These are phyloP conservation scores for Tetratostichococcus sp. DNA, from an alignment of 139 green algal genomes.

Conservation along the genomic window DNA sequence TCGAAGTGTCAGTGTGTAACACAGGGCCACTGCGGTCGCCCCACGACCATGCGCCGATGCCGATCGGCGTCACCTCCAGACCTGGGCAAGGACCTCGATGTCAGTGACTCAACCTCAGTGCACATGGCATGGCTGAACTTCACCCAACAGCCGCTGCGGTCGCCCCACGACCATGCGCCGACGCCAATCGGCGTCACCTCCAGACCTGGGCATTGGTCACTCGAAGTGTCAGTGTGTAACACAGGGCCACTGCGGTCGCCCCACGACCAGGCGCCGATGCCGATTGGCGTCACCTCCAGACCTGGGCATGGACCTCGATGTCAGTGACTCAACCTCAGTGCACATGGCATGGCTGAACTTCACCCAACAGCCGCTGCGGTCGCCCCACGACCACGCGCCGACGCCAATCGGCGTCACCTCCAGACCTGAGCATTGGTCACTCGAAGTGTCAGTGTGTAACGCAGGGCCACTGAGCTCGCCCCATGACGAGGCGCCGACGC, in stretches of 20 bases:
- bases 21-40: conserved; percentile 56
- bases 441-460: too few relatives aligned
- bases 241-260: conserved; percentile 53
- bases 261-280: conserved; percentile 76
- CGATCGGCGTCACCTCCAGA: conserved; percentile 53
- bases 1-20: too few relatives aligned
- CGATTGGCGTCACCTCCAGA: conserved; percentile 49
- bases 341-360: too few relatives aligned
- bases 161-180: conserved; percentile 68
- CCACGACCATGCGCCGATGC: conserved; percentile 77
- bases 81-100: conserved; percentile 15
- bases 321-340: too few relatives aligned
- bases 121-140: too few relatives aligned
- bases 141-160: too few relatives aligned
- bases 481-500: conserved; percentile 76
- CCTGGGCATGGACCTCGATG: conserved; percentile 16
- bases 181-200: conserved; percentile 58
- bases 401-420: conserved; percentile 58
- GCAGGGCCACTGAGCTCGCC: conserved; percentile 52
- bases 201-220: conserved; percentile 41
- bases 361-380: too few relatives aligned
- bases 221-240: too few relatives aligned
- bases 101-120: too few relatives aligned
- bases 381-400: conserved; percentile 68
- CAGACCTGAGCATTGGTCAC: conserved; percentile 41